These are phyloP conservation scores for Backusella parvicylindrica DNA, from an alignment of 192 early-diverging fungal genomes.

Conservation along the genomic window DNA sequence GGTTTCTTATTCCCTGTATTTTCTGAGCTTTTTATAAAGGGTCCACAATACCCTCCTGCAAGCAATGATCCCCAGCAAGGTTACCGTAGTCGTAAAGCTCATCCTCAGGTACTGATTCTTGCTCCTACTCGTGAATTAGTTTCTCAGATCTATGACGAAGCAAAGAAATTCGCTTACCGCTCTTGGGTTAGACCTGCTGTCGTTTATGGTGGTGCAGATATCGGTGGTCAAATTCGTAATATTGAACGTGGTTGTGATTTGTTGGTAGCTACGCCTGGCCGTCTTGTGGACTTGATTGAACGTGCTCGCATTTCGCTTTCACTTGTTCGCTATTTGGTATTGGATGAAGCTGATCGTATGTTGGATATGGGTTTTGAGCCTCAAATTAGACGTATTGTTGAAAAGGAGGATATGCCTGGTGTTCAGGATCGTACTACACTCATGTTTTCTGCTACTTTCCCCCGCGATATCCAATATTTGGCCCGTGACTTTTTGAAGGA, in stretches of 20 bases:
- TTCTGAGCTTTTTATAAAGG: constrained; percentile 85
- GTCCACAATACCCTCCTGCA: constrained; percentile 48
- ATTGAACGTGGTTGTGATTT: constrained; percentile 94
- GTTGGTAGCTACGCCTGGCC: constrained; percentile 95
- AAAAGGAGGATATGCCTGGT: constrained; percentile 68
- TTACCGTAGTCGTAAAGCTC: constrained; percentile 66
- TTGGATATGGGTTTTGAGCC: constrained; percentile 95
- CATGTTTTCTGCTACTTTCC: constrained; percentile 98
- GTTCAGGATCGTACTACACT: constrained; percentile 80
- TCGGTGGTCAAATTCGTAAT: constrained; percentile 81
- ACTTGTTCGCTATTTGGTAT: constrained; percentile 79
- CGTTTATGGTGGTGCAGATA: constrained; percentile 95
- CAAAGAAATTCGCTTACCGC: constrained; percentile 80
- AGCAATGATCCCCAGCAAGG: constrained; percentile 36
- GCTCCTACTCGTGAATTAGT: constrained; percentile 97
- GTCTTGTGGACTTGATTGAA: constrained; percentile 92
- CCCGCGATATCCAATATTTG: constrained; percentile 83
- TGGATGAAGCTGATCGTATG: constrained; percentile 98
- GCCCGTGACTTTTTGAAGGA: constrained; percentile 80
- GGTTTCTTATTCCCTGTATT: constrained; percentile 98
- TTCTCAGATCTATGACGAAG: constrained; percentile 93
- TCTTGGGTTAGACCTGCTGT: constrained; percentile 94
- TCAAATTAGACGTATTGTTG: constrained; percentile 88
- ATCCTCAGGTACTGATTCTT: constrained; percentile 79
- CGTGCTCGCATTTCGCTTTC: constrained; percentile 75